Percentiles rank a stretch among this genome's conserved stretches.
Evolutionary conservation across 371 early-diverging fungal genomes (phyloP).

Genomic region (Apophysomyces trapeziformis): DNA sequence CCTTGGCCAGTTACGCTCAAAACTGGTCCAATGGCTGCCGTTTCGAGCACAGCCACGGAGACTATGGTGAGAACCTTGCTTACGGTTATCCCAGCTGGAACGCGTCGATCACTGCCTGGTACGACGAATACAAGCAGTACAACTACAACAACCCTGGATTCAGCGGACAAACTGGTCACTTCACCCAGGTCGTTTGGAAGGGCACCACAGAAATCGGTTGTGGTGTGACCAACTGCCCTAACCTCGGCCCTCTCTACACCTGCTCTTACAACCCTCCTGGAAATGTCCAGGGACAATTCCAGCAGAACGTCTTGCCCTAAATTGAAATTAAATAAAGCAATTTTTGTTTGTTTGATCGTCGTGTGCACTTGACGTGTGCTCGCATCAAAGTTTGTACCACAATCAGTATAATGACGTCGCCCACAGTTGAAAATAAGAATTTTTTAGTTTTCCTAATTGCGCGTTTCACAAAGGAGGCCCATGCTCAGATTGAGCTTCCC

Average conservation of each 20-base stretch:
- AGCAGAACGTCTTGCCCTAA: constrained; percentile 18
- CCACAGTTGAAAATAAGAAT: too few species aligned
- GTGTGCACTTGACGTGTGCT: too few species aligned
- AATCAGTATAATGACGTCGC: too few species aligned
- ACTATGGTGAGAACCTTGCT: constrained; percentile 48
- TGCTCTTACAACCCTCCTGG: constrained; percentile 45
- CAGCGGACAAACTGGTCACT: constrained; percentile 32
- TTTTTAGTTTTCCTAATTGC: too few species aligned
- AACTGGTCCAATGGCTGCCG: constrained; percentile 47
- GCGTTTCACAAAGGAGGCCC: too few species aligned
- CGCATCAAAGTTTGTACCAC: too few species aligned
- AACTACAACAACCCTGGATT: constrained; percentile 22
- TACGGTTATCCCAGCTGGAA: constrained; percentile 36
- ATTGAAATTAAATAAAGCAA: not conserved
- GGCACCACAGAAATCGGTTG: constrained; percentile 44
- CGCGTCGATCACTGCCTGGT: constrained; percentile 35
- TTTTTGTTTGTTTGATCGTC: not conserved
- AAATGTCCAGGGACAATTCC: constrained; percentile 30
- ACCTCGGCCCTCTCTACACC: constrained; percentile 34
- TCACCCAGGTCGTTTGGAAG: constrained; percentile 53
- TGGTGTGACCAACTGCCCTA: constrained; percentile 40
- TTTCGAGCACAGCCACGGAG: constrained; percentile 41
- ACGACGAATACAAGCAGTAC: constrained; percentile 38
- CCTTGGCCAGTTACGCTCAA: constrained; percentile 49
- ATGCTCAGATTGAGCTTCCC: too few species aligned